Base-by-base conservation (phyloP, 768 basidiomycete genomes). In the Paxillus rubicundulus region DNA sequence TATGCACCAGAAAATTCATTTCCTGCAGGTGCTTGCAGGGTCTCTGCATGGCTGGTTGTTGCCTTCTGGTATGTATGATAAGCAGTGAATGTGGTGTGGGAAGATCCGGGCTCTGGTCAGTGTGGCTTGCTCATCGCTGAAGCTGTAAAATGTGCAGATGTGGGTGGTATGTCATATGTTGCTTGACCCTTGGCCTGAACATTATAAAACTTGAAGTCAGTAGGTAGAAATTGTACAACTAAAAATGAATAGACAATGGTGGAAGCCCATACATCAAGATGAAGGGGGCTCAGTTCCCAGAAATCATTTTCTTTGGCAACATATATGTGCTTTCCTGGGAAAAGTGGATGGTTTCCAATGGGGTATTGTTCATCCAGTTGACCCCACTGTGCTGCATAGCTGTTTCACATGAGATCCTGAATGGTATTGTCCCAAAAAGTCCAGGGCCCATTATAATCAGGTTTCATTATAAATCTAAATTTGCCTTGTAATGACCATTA, bases 251-350 rank as follows among this genome's bases (percentile, higher is more conserved):
- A 17, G 33, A 39, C 33, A 24, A 52, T 52, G 20, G 50, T 18
- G 18, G 42, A 38, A 9, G 33, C 50, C 43, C 50, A 52, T 9
- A 52, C 43, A 12, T 52, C 21, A 2, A 52, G 50, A 32, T 14
- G 21, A 37, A 37, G 50, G 27, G 43, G 38, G 5, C 1, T 36
- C 12, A 52, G 44, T 8, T 52, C 37, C 50, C 44, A 52, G 33
- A 45, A 52, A 2, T 24, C 14, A 0, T 43, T 28, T 8, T 18
- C 14, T 17, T n/a, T 39, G 12, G 12, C 20, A 0, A 10, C 30
- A 46, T 52, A 52, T 52, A 52, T 52, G 44, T 27, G 21, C 44
- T 45, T 52, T 41, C 34, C 27, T 18, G 44, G 50, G 20, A 52
- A 52, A 16, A 21, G 24, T n/a, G 42, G 50, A 27, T 52, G 50